phyloP scores from a whole-genome alignment of 441 rosid genomes.

The Gossypium gossypioides region DNA sequence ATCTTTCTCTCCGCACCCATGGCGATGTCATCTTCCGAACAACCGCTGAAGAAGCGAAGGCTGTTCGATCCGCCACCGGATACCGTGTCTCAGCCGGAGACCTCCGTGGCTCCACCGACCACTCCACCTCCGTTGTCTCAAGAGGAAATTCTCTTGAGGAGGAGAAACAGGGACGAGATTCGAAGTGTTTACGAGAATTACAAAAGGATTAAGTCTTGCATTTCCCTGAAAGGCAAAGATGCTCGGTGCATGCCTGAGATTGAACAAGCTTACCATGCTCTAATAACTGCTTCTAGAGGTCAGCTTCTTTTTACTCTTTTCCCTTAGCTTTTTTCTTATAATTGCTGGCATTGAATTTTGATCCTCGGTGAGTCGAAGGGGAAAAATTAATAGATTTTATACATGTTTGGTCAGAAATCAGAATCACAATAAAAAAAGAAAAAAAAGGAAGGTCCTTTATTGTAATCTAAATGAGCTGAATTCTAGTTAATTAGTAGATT shows the following conservation, averaged over 20 bases:
- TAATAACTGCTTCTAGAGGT: conserved; percentile 77
- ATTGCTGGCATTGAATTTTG: neutral
- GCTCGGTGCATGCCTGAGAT: conserved; percentile 38
- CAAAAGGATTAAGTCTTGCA: conserved; percentile 56
- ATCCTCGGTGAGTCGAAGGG: neutral
- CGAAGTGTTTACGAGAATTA: conserved; percentile 65
- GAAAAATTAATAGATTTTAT: neutral
- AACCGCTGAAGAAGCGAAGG: conserved; percentile 54
- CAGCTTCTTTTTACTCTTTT: neutral
- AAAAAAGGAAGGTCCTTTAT: neutral
- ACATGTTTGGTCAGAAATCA: neutral
- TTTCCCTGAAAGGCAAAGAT: conserved; percentile 46
- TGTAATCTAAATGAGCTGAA: neutral
- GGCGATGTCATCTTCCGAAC: conserved; percentile 64
- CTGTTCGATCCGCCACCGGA: conserved; percentile 33
- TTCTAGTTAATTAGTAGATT: neutral
- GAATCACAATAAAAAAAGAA: neutral
- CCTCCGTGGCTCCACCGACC: conserved; percentile 27
- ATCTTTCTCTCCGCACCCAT: conserved; percentile 20
- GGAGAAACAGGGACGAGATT: conserved; percentile 76
- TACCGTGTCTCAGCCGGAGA: conserved; percentile 21
- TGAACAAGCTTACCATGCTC: conserved; percentile 68
- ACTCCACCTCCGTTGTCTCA: conserved; percentile 54
- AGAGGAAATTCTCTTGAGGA: conserved; percentile 51
- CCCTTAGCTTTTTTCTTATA: neutral